Conservation (phyloP, 768 basidiomycete species). For the Pleurotus salmoneostramineus region DNA sequence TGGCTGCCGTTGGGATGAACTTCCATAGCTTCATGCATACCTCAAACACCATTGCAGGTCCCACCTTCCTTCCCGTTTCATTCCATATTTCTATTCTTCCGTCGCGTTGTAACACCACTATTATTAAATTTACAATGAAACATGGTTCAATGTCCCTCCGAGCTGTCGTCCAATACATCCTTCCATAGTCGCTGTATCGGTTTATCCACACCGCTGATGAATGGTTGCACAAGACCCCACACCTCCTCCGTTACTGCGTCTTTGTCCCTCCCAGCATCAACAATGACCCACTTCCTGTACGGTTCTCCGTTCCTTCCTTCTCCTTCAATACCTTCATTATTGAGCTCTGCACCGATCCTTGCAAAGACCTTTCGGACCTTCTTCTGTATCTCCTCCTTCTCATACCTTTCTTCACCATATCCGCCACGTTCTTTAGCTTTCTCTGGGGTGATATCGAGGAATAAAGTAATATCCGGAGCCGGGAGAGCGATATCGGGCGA, state of each 20-base stretch:
- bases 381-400: constrained; percentile 72
- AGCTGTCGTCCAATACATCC: constrained; percentile 10
- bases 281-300: constrained; percentile 39
- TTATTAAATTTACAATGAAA: background rate
- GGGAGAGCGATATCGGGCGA: constrained; percentile 87
- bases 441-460: constrained; percentile 78
- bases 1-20: background rate
- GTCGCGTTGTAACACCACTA: background rate
- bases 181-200: constrained; percentile 54
- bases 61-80: background rate
- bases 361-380: constrained; percentile 60
- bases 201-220: constrained; percentile 31
- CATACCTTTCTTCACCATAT: constrained; percentile 86
- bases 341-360: constrained; percentile 51
- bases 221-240: constrained; percentile 46
- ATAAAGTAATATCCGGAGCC: constrained; percentile 82
- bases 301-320: constrained; percentile 12
- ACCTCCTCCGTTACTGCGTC: constrained; percentile 51
- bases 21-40: background rate
- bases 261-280: constrained; percentile 54
- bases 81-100: background rate
- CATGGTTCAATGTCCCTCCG: background rate
- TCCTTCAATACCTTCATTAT: constrained; percentile 6
- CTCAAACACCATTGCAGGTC: background rate
- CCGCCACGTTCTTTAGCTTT: constrained; percentile 67